Conservation (phyloP, 1,284 basidiomycete genomes). For the Clitocybe nebularis region DNA sequence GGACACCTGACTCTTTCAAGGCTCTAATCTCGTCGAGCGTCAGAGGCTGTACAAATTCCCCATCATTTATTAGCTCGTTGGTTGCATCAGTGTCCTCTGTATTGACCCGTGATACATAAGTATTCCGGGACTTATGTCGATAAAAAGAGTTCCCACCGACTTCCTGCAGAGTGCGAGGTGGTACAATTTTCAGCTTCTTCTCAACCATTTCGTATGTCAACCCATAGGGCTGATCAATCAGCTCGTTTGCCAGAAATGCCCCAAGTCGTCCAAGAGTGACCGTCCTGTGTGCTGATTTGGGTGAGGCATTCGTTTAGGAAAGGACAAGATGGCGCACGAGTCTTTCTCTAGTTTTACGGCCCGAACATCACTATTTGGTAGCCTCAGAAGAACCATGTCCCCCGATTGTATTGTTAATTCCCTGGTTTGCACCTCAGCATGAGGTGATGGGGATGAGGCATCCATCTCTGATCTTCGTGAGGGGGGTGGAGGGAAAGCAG, state of each 20-base stretch:
- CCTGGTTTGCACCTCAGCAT: constrained; percentile 16
- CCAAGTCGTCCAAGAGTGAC: constrained; percentile 73
- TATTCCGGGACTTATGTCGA: constrained; percentile 5
- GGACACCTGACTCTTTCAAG: constrained; percentile 72
- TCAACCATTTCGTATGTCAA: constrained; percentile 72
- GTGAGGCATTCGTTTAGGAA: constrained; percentile 5
- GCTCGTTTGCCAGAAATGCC: constrained; percentile 62
- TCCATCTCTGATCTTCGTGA: constrained; percentile 10
- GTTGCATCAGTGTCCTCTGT: constrained; percentile 88
- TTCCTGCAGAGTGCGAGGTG: constrained; percentile 65
- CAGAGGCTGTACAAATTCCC: constrained; percentile 72
- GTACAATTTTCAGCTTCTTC: constrained; percentile 60
- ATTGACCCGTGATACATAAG: not conserved
- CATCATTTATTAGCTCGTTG: constrained; percentile 86
- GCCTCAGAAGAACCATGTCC: constrained; percentile 60
- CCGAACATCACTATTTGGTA: constrained; percentile 69
- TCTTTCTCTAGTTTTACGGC: constrained; percentile 63
- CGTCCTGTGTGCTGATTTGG: constrained; percentile 37
- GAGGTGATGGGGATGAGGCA: constrained; percentile 3
- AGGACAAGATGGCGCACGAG: constrained; percentile 42
- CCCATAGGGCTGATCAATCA: constrained; percentile 74
- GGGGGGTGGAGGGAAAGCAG: constrained; percentile 5
- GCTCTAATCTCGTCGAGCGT: constrained; percentile 79
- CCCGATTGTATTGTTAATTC: constrained; percentile 47
- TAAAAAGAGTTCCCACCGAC: constrained; percentile 48